phyloP scores from a whole-genome alignment of 176 grass and related monocot species.

The Echinochloa phyllopogon region DNA sequence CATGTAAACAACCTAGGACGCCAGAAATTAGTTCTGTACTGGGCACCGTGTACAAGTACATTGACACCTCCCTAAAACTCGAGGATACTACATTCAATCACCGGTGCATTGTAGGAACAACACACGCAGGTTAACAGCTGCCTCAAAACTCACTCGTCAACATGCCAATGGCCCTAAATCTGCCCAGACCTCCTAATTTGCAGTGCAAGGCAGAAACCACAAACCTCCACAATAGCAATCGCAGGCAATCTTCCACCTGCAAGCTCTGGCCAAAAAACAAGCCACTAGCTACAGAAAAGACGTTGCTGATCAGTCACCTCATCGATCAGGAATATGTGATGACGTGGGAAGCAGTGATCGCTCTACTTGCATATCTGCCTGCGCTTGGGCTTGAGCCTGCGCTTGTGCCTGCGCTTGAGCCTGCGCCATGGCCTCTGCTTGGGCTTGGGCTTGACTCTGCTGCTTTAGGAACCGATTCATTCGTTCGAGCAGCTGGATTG shows the following conservation, averaged over 20 bases:
- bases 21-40: constrained; percentile 52
- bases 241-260: constrained; percentile 61
- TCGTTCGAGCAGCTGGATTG: constrained; percentile 67
- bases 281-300: constrained; percentile 39
- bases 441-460: constrained; percentile 67
- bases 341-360: constrained; percentile 32
- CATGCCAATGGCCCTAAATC: constrained; percentile 37
- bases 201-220: constrained; percentile 32
- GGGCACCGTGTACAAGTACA: constrained; percentile 48
- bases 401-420: constrained; percentile 21
- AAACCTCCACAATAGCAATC: constrained; percentile 37
- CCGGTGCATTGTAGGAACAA: constrained; percentile 36
- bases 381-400: constrained; percentile 23
- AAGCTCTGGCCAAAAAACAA: constrained; percentile 35
- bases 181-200: constrained; percentile 29
- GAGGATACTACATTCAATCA: constrained; percentile 60
- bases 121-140: constrained; percentile 36
- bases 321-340: constrained; percentile 50
- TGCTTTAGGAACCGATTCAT: constrained; percentile 73
- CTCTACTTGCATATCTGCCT: constrained; percentile 39
- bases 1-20: constrained; percentile 47
- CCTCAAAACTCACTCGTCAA: constrained; percentile 33
- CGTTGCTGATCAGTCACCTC: constrained; percentile 35
- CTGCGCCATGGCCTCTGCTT: constrained; percentile 49
- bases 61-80: constrained; percentile 64